A percentile compares a stretch with the other conserved stretches of the same genome.
Conservation (phyloP, 257 asterid genomes). For the Coffea canephora region DNA sequence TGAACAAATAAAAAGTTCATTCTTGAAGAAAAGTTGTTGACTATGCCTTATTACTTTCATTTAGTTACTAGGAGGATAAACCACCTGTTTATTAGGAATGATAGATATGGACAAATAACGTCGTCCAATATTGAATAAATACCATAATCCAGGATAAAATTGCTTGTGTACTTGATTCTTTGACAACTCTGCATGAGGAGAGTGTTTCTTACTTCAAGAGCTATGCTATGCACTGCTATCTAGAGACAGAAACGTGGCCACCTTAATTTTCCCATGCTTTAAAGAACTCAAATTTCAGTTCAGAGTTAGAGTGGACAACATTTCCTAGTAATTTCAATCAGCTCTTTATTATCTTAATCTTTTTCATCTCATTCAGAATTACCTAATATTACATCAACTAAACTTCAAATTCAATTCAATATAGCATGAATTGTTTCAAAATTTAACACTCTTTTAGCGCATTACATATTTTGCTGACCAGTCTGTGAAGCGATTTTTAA, state of each 20-base stretch:
- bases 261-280: background rate
- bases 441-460: background rate
- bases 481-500: background rate
- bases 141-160: too few species aligned
- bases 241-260: background rate
- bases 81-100: too few species aligned
- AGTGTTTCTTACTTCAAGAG: too few species aligned
- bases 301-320: background rate
- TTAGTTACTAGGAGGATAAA: too few species aligned
- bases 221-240: too few species aligned
- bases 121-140: too few species aligned
- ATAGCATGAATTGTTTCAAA: background rate
- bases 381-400: background rate
- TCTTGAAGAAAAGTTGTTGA: too few species aligned
- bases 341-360: background rate
- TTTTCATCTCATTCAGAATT: background rate
- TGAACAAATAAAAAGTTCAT: too few species aligned
- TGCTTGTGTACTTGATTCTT: too few species aligned
- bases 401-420: background rate
- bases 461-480: background rate
- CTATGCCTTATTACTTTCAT: too few species aligned
- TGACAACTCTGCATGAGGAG: too few species aligned
- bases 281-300: background rate
- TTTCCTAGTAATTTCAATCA: background rate
- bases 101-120: too few species aligned